A percentile compares a stretch with the other conserved stretches of the same genome.
Evolutionary conservation across 345 rosid genomes (phyloP).

Genomic region (Reutealis trisperma): DNA sequence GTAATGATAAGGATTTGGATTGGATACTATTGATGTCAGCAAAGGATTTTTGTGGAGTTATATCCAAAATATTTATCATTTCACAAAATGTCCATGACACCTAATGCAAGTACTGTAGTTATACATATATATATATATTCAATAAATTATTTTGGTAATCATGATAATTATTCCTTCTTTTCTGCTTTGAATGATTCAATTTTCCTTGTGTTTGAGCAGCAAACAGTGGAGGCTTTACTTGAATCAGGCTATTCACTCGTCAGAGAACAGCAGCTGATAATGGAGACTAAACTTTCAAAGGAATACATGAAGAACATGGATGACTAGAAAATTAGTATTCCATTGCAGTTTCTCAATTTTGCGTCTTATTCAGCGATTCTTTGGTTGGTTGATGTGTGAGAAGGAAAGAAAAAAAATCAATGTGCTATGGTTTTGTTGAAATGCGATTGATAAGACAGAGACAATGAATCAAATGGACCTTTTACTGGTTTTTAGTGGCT

Average conservation of each 20-base stretch:
- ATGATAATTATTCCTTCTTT: no score
- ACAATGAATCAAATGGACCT: no score
- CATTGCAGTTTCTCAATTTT: constrained; percentile 2
- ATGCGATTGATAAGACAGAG: no score
- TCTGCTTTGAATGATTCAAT: no score
- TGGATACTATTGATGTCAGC: neutral
- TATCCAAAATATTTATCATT: neutral
- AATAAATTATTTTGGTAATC: neutral
- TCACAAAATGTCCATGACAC: no score
- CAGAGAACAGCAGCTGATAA: constrained; percentile 71
- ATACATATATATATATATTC: neutral
- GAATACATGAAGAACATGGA: constrained; percentile 90
- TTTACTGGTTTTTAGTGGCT: no score
- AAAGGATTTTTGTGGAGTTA: neutral
- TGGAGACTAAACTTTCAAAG: constrained; percentile 79
- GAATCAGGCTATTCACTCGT: constrained; percentile 86
- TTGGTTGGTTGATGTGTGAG: neutral
- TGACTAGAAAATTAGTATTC: constrained; percentile 33
- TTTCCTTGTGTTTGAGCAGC: constrained; percentile 47
- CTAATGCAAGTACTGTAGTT: no score
- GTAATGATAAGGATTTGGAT: neutral
- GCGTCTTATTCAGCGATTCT: neutral
- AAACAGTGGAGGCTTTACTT: constrained; percentile 87
- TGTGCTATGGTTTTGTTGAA: no score
- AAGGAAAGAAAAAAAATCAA: no score